Evolutionary conservation across 768 basidiomycete species (phyloP).

Genomic region (Phylloporus rhodoxanthus): DNA sequence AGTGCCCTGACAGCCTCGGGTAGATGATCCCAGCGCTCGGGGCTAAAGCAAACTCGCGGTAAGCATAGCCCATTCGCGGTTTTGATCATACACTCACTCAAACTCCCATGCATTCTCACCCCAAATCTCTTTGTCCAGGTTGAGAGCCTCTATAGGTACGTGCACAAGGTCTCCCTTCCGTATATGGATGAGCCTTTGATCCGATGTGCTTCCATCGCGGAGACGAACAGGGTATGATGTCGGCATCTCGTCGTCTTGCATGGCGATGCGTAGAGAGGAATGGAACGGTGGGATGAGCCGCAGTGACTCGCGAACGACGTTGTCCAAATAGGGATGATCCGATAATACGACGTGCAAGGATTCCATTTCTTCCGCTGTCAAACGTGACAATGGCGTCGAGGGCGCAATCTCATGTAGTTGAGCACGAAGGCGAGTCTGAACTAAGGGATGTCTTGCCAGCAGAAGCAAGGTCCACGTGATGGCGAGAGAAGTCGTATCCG

Average conservation of each 20-base stretch:
- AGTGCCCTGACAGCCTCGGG: conserved; percentile 61
- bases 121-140: conserved; percentile 73
- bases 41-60: conserved; percentile 38
- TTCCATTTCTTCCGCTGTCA: conserved; percentile 61
- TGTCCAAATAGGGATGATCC: conserved; percentile 65
- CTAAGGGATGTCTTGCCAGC: conserved; percentile 58
- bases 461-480: conserved; percentile 81
- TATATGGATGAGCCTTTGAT: conserved; percentile 42
- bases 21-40: conserved; percentile 75
- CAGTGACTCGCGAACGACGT: conserved; percentile 68
- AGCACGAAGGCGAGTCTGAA: conserved; percentile 65
- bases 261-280: conserved; percentile 74
- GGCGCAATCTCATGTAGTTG: conserved; percentile 55
- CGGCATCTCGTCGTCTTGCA: conserved; percentile 72
- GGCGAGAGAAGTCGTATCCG: conserved; percentile 78
- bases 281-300: conserved; percentile 79
- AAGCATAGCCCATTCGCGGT: conserved; percentile 1
- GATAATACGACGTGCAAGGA: conserved; percentile 53
- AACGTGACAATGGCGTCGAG: conserved; percentile 34
- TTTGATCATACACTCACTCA: conserved; percentile 42
- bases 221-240: conserved; percentile 56
- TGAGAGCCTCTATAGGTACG: conserved; percentile 74
- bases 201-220: conserved; percentile 41
- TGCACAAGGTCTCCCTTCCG: conserved; percentile 71
- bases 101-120: conserved; percentile 79